Conservation (phyloP, 1,139 yeast species). For the Debaryomycetaceae sp. region DNA sequence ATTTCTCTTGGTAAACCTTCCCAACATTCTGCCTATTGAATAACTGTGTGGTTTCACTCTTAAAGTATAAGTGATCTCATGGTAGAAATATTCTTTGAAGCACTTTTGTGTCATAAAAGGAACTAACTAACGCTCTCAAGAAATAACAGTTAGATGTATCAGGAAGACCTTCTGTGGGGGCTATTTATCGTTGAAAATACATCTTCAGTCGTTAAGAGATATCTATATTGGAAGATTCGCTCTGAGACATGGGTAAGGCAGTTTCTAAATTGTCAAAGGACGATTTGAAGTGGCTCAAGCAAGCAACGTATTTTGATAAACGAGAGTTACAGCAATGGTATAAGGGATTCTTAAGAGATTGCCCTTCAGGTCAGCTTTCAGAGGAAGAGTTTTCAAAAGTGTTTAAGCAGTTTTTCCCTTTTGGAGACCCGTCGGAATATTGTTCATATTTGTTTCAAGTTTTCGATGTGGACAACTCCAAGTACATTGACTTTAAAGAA, state of each 20-base stretch:
- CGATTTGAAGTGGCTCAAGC: conserved; percentile 77
- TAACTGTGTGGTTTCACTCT: too few relatives aligned
- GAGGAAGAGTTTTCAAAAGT: conserved; percentile 88
- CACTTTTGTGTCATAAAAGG: not conserved
- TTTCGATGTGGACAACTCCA: conserved; percentile 80
- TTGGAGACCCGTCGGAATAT: conserved; percentile 94
- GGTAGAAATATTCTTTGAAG: too few relatives aligned
- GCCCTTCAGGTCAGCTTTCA: conserved; percentile 86
- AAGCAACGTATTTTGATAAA: conserved; percentile 87
- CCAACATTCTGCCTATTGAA: not conserved
- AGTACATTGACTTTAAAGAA: conserved; percentile 86
- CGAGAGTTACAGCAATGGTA: conserved; percentile 98
- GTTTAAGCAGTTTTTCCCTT: conserved; percentile 95
- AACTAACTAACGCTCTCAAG: too few relatives aligned
- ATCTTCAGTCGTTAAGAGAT: too few relatives aligned
- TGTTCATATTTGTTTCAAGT: conserved; percentile 86
- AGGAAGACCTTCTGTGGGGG: too few relatives aligned
- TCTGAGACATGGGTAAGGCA: conserved; percentile 79
- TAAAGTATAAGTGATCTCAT: too few relatives aligned
- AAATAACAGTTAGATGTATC: too few relatives aligned
- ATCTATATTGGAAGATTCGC: too few relatives aligned
- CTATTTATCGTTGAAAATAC: too few relatives aligned
- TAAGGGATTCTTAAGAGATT: conserved; percentile 89
- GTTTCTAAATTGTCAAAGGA: conserved; percentile 91
- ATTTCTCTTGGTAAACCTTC: not conserved